These are phyloP conservation scores for Desmodesmus armatus DNA, from an alignment of 139 green algal genomes.

Conservation along the genomic window DNA sequence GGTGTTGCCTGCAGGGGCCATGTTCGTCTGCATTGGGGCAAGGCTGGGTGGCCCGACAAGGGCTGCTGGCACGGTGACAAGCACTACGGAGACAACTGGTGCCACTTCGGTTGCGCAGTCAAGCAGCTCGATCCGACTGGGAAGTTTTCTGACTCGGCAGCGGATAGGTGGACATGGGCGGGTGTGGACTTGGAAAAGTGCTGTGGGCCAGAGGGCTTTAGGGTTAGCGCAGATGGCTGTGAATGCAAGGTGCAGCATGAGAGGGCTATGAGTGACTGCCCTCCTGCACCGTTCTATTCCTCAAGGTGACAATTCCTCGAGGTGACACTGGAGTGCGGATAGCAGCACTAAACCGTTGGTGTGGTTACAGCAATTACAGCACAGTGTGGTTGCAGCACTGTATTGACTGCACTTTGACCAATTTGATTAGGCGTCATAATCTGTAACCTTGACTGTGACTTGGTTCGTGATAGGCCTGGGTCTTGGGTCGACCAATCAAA, in stretches of 20 bases:
- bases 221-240: conserved; percentile 42
- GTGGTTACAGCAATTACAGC: too few species aligned
- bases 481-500: too few species aligned
- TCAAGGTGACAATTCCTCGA: too few species aligned
- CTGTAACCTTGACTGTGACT: too few species aligned
- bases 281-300: conserved; percentile 64
- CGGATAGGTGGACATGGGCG: conserved; percentile 64
- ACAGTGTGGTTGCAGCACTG: too few species aligned
- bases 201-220: conserved; percentile 57
- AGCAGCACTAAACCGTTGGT: too few species aligned
- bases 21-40: conserved; percentile 84
- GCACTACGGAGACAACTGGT: conserved; percentile 66
- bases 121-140: conserved; percentile 60
- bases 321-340: too few species aligned
- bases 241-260: conserved; percentile 56
- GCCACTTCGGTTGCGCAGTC: conserved; percentile 69
- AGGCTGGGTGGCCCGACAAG: conserved; percentile 68
- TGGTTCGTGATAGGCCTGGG: too few species aligned
- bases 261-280: conserved; percentile 40
- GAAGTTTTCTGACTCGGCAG: conserved; percentile 59
- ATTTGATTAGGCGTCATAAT: too few species aligned
- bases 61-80: conserved; percentile 69
- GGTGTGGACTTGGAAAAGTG: conserved; percentile 65
- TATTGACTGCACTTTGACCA: too few species aligned
- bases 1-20: conserved; percentile 15